Base-by-base conservation (phyloP, 805 yeast genomes). In the Wickerhamiella kazuoi region DNA sequence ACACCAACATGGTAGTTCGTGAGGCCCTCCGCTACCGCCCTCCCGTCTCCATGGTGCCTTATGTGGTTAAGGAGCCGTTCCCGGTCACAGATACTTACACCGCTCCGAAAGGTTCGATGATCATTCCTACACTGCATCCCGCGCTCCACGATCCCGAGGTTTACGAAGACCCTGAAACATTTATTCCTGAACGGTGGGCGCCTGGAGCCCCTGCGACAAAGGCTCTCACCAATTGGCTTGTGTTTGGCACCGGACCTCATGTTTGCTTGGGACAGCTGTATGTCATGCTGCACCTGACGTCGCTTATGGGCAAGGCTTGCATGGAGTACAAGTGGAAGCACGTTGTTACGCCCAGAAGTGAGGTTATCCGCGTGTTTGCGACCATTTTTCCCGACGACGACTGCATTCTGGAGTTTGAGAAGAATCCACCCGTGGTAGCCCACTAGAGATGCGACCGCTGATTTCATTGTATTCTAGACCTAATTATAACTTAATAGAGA, bases 321-420 rank as follows among this genome's bases (percentile, higher is more conserved):
- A 60, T 90, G 72, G 63, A 70, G 50, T 69, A 84, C 39, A 86
- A 90, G 59, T 73, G 90, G 64, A 62, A 70, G 43, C 98, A 90
- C 59, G 69, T 74, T 47, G 74, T 78, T 35, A 90, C 98, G 19
- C 79, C 76, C 32, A 65, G 77, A 49, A 76, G 87, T 50, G 98
- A 90, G 64, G 76, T 83, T 54, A 84, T 90, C 54, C 81, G 83
- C 56, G 97, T 90, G 30, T 90, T 90, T 58, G 98, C 98, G 21
- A 90, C 98, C 16, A 84, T 90, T 56, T 90, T 90, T 79, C 98
- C 98, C 21, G 75, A 82, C 59, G 98, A 90, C 62, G 95, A 90
- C 59, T 74, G 93, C 56, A 72, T 81, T 47, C 63, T 90, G 57
- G 65, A 75, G 50, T 87, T 86, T 67, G 67, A 45, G 13, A 36